Conservation (phyloP, 768 basidiomycete species). For the Russula sp. region DNA sequence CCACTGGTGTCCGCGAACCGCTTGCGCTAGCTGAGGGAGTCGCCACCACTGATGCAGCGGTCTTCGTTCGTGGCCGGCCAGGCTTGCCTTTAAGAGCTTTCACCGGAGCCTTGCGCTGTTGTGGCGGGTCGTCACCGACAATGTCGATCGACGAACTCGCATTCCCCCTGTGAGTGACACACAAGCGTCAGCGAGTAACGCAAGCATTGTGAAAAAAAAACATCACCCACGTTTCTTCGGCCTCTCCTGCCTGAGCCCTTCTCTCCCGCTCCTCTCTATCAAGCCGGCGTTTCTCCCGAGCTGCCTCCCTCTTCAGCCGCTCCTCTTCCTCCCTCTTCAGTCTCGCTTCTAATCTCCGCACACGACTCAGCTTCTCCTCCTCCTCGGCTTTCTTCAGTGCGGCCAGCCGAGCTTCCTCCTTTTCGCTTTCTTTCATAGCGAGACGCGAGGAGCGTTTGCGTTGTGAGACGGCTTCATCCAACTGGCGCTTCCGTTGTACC, state of each 20-base stretch:
- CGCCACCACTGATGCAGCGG: constrained; percentile 18
- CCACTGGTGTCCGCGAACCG: constrained; percentile 46
- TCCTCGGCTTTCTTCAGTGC: constrained; percentile 59
- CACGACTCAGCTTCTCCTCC: constrained; percentile 58
- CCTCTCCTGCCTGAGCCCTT: background rate
- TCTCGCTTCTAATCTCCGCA: constrained; percentile 41
- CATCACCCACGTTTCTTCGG: constrained; percentile 21
- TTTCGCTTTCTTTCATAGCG: constrained; percentile 71
- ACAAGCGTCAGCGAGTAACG: background rate
- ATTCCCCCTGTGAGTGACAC: background rate
- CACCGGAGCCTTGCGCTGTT: background rate
- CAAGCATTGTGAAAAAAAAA: background rate
- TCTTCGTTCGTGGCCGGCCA: constrained; percentile 11
- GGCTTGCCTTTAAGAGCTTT: constrained; percentile 7
- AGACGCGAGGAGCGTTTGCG: constrained; percentile 90
- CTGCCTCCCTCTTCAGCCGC: constrained; percentile 43
- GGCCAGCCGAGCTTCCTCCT: constrained; percentile 59
- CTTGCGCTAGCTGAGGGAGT: constrained; percentile 30
- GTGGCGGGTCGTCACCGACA: constrained; percentile 2
- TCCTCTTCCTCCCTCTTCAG: constrained; percentile 34
- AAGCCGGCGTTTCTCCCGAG: constrained; percentile 43
- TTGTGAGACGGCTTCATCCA: constrained; percentile 72
- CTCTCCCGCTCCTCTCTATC: constrained; percentile 29
- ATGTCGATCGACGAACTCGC: constrained; percentile 13
- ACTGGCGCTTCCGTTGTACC: constrained; percentile 47